Evolutionary conservation across 345 rosid genomes (phyloP), one percentile per base, ranked within the genome.

Genomic region (Dimocarpus longan): DNA sequence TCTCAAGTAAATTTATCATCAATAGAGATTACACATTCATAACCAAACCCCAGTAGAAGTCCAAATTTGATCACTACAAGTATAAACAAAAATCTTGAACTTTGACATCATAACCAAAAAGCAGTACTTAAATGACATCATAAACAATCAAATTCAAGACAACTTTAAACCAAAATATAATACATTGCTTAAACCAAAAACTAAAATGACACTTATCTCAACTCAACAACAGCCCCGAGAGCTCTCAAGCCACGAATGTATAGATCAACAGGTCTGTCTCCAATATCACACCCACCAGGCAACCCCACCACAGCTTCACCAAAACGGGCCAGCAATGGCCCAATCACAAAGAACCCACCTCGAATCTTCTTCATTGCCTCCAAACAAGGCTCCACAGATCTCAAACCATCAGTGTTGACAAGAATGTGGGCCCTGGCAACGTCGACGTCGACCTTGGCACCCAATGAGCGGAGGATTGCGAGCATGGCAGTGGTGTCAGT

Each of bases 271-370:
- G 85, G 85, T 44, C 88, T 75, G 12, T 66, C 32, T 71, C 84
- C 85, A 68, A 82, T 85, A 32, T 85, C 80, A 72, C 85, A 85
- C 65, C 88, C 88, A 44, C 88, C 84, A 3, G 85, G 85, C 78
- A 85, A 74, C 7, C 71, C 80, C 76, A 82, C 84, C 2, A 69
- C 63, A 10, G 85, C 84, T 71, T 82, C 82, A 5, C 85, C 85
- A 65, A 85, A 85, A 50, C 84, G 76, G 10, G 78, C 78, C 56
- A 85, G 19, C 75, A 82, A 40, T 39, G 85, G 82, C 13, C 87
- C 85, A 9, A 82, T 74, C 46, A 80, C 82, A n/a, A 77, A 84
- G 59, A 82, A 79, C 48, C 85, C 85, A 66, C 85, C 82, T 70
- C 85, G 75, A 65, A 76, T 75, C 76, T 79, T 79, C 82, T 26